Percentiles rank a stretch among this genome's conserved stretches.
phyloP scores from a whole-genome alignment of 352 stramenopile species.

The Phytophthora fragariae region DNA sequence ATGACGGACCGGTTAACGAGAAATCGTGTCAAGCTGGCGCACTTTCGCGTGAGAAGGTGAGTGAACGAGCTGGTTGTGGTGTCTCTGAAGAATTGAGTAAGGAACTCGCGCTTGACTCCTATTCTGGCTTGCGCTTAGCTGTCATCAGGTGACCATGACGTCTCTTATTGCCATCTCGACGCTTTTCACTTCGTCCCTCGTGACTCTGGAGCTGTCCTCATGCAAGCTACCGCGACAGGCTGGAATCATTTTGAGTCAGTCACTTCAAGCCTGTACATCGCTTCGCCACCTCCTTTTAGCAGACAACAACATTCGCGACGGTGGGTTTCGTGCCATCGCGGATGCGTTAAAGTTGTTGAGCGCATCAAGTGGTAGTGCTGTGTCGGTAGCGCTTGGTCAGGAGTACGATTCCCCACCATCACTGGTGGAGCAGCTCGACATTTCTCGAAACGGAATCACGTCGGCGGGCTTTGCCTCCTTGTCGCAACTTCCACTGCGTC shows the following conservation, averaged over 20 bases:
- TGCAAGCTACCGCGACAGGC: constrained; percentile 63
- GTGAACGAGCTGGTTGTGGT: background rate
- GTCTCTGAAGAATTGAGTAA: background rate
- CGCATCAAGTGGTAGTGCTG: constrained; percentile 12
- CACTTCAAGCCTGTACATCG: constrained; percentile 42
- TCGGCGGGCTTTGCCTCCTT: constrained; percentile 43
- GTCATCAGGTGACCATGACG: constrained; percentile 64
- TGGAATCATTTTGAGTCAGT: constrained; percentile 69
- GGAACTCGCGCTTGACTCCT: background rate
- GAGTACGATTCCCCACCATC: background rate
- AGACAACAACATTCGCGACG: constrained; percentile 65
- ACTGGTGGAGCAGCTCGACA: constrained; percentile 51
- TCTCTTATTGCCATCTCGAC: constrained; percentile 58
- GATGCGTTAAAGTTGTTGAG: constrained; percentile 49
- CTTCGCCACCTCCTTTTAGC: constrained; percentile 49
- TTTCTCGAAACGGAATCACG: constrained; percentile 58
- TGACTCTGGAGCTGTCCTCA: constrained; percentile 55
- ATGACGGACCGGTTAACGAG: constrained; percentile 36
- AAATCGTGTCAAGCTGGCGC: constrained; percentile 29
- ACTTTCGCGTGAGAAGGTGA: constrained; percentile 44
- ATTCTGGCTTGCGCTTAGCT: constrained; percentile 27
- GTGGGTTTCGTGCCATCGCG: constrained; percentile 55
- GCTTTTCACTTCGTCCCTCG: constrained; percentile 44
- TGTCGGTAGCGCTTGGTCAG: constrained; percentile 3
- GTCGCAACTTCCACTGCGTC: constrained; percentile 26